phyloP scores from a whole-genome alignment of 2,329 filamentous ascomycete species.

The Phialemonium atrogriseum region DNA sequence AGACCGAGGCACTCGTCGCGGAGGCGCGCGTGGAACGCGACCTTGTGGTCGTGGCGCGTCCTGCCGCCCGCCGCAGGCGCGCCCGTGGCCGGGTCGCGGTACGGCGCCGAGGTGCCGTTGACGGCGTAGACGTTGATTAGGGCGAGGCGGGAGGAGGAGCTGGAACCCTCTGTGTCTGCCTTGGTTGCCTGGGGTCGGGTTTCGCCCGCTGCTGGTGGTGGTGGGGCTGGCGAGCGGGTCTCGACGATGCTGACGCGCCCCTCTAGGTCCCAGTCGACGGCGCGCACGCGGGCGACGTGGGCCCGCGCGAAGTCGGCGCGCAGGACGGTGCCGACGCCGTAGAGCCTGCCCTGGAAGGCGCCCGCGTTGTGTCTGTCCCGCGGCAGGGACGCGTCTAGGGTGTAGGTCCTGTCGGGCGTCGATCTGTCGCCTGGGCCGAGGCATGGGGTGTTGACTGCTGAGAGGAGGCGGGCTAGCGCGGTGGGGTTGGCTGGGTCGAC shows the following conservation, averaged over 20 bases:
- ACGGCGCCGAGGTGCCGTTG: slow-evolving; percentile 40
- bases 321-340: slow-evolving; percentile 42
- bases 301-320: slow-evolving; percentile 30
- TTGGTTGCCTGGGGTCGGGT: slow-evolving; percentile 10
- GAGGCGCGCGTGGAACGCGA: slow-evolving; percentile 35
- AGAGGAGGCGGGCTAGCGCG: slow-evolving; percentile 7
- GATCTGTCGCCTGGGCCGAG: slow-evolving; percentile 2
- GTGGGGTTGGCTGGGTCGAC: slow-evolving; percentile 9
- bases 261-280: slow-evolving; percentile 42
- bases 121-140: slow-evolving; percentile 46
- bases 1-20: slow-evolving; percentile 32
- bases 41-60: slow-evolving; percentile 42
- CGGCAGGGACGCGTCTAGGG: slow-evolving; percentile 35
- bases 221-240: slow-evolving; percentile 7
- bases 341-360: slow-evolving; percentile 39
- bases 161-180: too few relatives aligned
- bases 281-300: slow-evolving; percentile 21
- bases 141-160: too few relatives aligned
- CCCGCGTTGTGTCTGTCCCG: slow-evolving; percentile 39
- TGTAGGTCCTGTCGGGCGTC: slow-evolving; percentile 8
- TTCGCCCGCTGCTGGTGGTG: neutral
- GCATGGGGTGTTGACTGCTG: slow-evolving; percentile 13
- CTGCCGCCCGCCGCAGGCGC: slow-evolving; percentile 31
- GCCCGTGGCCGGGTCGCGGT: slow-evolving; percentile 34
- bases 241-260: slow-evolving; percentile 41